Evolutionary conservation across 2,329 filamentous ascomycete genomes (phyloP).

Genomic region (Xylaria sp.): DNA sequence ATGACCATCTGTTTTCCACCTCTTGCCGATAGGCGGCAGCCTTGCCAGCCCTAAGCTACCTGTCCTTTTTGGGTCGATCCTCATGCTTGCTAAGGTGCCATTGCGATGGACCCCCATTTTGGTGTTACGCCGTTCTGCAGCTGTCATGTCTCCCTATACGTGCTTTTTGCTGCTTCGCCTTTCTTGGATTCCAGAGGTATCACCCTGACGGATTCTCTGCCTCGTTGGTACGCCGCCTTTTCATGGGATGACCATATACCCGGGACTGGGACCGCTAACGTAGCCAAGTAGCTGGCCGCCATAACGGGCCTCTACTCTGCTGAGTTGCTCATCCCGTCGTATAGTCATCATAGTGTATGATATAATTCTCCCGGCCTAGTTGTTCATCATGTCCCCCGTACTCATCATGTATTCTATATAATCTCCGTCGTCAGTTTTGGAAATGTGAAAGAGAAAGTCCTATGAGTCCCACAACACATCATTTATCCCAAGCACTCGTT

Average conservation of each 20-base stretch:
- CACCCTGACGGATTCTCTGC: conserved; percentile 24
- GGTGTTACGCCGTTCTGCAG: conserved; percentile 5
- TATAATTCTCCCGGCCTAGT: conserved; percentile 12
- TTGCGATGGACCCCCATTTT: conserved; percentile 14
- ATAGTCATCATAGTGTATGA: conserved; percentile 1
- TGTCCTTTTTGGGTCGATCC: background rate
- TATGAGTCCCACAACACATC: conserved; percentile 23
- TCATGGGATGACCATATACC: conserved; percentile 23
- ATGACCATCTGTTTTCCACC: conserved; percentile 6
- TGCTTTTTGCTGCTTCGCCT: conserved; percentile 29
- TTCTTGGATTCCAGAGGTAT: conserved; percentile 14
- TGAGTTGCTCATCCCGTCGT: conserved; percentile 15
- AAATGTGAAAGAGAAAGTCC: conserved; percentile 2
- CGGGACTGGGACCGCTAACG: conserved; percentile 31
- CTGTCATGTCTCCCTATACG: conserved; percentile 13
- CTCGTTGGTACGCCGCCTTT: conserved; percentile 10
- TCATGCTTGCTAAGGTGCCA: conserved; percentile 20
- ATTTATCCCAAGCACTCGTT: conserved; percentile 29
- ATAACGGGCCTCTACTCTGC: conserved; percentile 33
- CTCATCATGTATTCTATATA: conserved; percentile 35
- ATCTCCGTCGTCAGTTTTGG: conserved; percentile 22
- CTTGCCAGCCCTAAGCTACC: background rate
- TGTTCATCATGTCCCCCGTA: conserved; percentile 27
- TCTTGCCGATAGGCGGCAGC: background rate
- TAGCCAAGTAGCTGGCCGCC: conserved; percentile 33